Evolutionary conservation across 2,329 filamentous ascomycete genomes (phyloP).

Genomic region (Colletotrichum tofieldiae): DNA sequence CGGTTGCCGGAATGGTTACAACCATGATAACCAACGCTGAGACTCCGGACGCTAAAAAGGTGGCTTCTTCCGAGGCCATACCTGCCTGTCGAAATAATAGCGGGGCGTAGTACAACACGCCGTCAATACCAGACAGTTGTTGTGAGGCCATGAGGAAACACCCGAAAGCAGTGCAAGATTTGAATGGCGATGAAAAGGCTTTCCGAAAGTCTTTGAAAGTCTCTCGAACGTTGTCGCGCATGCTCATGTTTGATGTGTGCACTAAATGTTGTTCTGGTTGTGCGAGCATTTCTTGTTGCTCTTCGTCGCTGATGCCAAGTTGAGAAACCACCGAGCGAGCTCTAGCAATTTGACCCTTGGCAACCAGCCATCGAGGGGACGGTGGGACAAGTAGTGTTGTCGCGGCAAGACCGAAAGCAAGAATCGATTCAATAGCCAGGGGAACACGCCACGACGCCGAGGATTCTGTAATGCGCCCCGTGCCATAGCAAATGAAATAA

Average conservation of each 20-base stretch:
- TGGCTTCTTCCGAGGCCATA: constrained; percentile 65
- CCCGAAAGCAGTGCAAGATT: constrained; percentile 65
- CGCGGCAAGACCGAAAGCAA: constrained; percentile 52
- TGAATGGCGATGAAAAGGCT: constrained; percentile 49
- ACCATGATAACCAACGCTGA: constrained; percentile 70
- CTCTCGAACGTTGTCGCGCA: constrained; percentile 48
- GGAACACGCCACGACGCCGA: constrained; percentile 72
- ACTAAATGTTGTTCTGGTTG: constrained; percentile 37
- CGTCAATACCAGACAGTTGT: constrained; percentile 74
- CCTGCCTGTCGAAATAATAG: constrained; percentile 73
- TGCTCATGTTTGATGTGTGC: constrained; percentile 48
- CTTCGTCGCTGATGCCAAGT: constrained; percentile 18
- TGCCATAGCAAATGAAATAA: constrained; percentile 75
- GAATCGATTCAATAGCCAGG: constrained; percentile 56
- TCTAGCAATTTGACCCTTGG: constrained; percentile 57
- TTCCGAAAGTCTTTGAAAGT: constrained; percentile 50
- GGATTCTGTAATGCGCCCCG: constrained; percentile 57
- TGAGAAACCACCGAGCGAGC: constrained; percentile 51
- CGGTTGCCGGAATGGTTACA: constrained; percentile 68
- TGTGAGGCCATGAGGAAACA: constrained; percentile 69
- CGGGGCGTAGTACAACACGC: constrained; percentile 74
- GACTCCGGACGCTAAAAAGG: constrained; percentile 72
- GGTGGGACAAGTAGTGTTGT: constrained; percentile 57
- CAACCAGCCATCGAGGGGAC: constrained; percentile 71
- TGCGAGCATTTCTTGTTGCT: constrained; percentile 13